Conservation (phyloP, 345 rosid genomes). For the Linum trigynum region DNA sequence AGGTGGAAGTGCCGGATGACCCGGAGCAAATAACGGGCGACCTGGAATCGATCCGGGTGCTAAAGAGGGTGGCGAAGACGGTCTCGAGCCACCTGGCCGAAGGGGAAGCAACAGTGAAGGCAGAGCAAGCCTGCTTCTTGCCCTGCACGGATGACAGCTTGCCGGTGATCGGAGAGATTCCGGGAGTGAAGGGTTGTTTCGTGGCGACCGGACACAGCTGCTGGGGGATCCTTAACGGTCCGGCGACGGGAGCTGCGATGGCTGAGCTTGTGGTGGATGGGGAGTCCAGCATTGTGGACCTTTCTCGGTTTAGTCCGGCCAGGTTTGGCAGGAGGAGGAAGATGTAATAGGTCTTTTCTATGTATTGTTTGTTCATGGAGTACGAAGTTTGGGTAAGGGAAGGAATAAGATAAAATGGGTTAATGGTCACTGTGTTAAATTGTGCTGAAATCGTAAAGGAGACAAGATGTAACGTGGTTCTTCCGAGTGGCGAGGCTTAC, state of each 20-base stretch:
- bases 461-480: no score
- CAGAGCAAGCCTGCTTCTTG: slow-evolving; percentile 90
- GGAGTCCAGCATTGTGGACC: slow-evolving; percentile 47
- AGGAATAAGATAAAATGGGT: no score
- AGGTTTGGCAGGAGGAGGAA: slow-evolving; percentile 36
- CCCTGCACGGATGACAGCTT: slow-evolving; percentile 66
- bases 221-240: slow-evolving; percentile 92
- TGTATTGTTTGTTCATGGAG: no score
- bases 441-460: no score
- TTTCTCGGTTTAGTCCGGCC: slow-evolving; percentile 60
- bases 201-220: slow-evolving; percentile 83
- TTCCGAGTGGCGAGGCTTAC: no score
- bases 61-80: slow-evolving; percentile 62
- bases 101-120: slow-evolving; percentile 47
- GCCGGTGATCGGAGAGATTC: slow-evolving; percentile 72
- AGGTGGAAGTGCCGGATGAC: slow-evolving; percentile 69
- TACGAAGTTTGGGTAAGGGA: no score
- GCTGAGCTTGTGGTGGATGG: slow-evolving; percentile 74
- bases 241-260: slow-evolving; percentile 80
- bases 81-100: slow-evolving; percentile 65
- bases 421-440: no score
- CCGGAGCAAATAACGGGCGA: slow-evolving; percentile 49
- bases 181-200: slow-evolving; percentile 56
- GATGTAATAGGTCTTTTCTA: not conserved
- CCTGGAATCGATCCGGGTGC: slow-evolving; percentile 54